Evolutionary conservation across 306 rosid species (phyloP).

Genomic region (Myrica gale): DNA sequence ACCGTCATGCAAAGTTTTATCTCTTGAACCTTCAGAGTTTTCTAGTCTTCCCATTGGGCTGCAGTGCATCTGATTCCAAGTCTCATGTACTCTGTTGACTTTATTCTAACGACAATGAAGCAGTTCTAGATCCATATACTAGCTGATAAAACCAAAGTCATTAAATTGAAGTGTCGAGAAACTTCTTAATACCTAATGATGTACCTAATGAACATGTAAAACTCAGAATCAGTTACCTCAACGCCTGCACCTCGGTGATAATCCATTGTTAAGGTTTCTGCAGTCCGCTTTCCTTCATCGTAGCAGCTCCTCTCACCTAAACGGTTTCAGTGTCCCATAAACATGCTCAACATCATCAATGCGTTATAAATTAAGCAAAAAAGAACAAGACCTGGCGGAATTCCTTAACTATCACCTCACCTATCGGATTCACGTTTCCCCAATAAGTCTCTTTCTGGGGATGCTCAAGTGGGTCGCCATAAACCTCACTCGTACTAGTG

Average conservation of each 20-base stretch:
- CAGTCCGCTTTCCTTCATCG: conserved; percentile 97
- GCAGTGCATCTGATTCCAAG: background rate
- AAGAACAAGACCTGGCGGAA: background rate
- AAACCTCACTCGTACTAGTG: conserved; percentile 95
- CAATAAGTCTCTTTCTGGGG: conserved; percentile 97
- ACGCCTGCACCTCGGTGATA: conserved; percentile 96
- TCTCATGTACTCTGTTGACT: background rate
- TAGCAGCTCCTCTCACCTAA: conserved; percentile 96
- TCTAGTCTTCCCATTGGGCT: background rate
- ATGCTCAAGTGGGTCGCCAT: conserved; percentile 96
- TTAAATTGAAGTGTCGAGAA: background rate
- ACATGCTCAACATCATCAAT: conserved; percentile 1
- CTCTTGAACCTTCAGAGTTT: background rate
- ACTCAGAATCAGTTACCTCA: conserved; percentile 54
- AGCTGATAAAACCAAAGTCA: background rate
- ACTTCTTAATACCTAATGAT: background rate
- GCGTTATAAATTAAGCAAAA: background rate
- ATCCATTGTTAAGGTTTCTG: conserved; percentile 92
- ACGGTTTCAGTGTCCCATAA: conserved; percentile 15
- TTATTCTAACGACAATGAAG: background rate
- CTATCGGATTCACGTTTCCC: conserved; percentile 98
- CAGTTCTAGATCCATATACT: background rate
- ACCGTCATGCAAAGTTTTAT: background rate
- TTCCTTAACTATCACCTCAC: conserved; percentile 39
- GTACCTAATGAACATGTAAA: conserved; percentile 5